phyloP scores from a whole-genome alignment of 495 filamentous ascomycete genomes.

The Podospora tetraspora region DNA sequence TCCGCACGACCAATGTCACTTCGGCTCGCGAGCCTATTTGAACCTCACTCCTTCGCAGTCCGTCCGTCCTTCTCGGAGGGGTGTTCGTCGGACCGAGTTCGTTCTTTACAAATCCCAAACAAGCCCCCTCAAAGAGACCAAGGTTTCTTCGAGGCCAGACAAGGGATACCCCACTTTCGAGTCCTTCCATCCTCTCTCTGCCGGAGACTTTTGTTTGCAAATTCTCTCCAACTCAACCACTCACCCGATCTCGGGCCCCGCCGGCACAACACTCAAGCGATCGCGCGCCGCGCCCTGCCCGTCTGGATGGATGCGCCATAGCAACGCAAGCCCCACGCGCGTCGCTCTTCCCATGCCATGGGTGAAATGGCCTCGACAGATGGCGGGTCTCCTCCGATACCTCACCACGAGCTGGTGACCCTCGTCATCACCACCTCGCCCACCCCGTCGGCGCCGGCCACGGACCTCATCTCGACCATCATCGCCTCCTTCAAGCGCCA shows the following conservation, averaged over 20 bases:
- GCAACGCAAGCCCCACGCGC: neutral
- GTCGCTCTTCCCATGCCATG: conserved; percentile 3
- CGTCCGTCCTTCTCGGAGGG: neutral
- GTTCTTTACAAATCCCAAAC: too few relatives aligned
- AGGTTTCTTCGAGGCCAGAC: neutral
- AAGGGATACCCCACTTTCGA: neutral
- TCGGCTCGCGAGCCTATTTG: neutral
- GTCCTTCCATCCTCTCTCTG: neutral
- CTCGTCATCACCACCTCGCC: conserved; percentile 47
- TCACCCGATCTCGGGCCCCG: neutral
- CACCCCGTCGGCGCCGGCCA: conserved; percentile 44
- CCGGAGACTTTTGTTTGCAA: neutral
- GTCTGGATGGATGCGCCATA: conserved; percentile 9
- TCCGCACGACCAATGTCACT: neutral
- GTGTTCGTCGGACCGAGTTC: neutral
- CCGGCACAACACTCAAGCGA: neutral
- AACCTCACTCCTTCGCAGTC: neutral
- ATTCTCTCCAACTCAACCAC: neutral
- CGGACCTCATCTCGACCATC: conserved; percentile 38
- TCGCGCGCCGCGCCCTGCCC: neutral
- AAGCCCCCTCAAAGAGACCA: too few relatives aligned
- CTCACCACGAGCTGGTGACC: conserved; percentile 29
- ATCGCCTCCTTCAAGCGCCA: conserved; percentile 35
- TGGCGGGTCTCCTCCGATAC: neutral
- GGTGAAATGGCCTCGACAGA: conserved; percentile 12